Base-by-base conservation (phyloP, 768 basidiomycete genomes). In the Lactarius sp. region DNA sequence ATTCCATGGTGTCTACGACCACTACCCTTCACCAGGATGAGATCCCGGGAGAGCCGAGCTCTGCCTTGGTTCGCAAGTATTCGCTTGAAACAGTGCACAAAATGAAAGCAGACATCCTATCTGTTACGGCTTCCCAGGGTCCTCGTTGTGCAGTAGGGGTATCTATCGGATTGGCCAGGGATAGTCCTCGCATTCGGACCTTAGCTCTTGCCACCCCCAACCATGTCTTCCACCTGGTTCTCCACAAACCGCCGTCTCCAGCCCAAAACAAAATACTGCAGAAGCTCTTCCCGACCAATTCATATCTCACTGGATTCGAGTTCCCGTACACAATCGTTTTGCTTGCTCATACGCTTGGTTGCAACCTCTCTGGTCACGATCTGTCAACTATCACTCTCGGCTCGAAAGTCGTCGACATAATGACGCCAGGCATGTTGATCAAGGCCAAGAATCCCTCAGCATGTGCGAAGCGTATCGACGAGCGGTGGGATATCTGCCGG, bases 291-390 rank as follows among this genome's bases (percentile, higher is more conserved):
- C 59, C 52, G 41, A 46, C 18, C 22, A 56, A 54, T 20, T 55
- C 8, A 49, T 58, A 46, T 44, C 63, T 55, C 27, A 46, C 51
- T 57, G 68, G 54, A 37, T 70, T 61, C 22, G 64, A 61, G 42
- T 8, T 65, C 50, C 52, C 42, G 2, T 46, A 60, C 16, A 41
- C 53, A 34, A 47, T 59, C 34, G 36, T 36, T n/a, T 52, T 60
- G 41, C 62, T 60, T 37, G 37, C 34, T 20, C 66, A 54, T 31
- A 51, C 22, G 4, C 31, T 53, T 8, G 49, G 36, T 1, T 62
- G 10, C 27, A 7, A 41, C 10, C 14, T 56, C 27, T 44, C 53
- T 16, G 64, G 64, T 0, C 50, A 61, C 51, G 64, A 65, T 9
- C 53, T 61, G 39, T 55, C 63, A 6, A 61, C 63, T 16, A 18